Evolutionary conservation across 2,329 filamentous ascomycete species (phyloP), one percentile per base, ranked within the genome.

Genomic region (Botryotinia globosa): DNA sequence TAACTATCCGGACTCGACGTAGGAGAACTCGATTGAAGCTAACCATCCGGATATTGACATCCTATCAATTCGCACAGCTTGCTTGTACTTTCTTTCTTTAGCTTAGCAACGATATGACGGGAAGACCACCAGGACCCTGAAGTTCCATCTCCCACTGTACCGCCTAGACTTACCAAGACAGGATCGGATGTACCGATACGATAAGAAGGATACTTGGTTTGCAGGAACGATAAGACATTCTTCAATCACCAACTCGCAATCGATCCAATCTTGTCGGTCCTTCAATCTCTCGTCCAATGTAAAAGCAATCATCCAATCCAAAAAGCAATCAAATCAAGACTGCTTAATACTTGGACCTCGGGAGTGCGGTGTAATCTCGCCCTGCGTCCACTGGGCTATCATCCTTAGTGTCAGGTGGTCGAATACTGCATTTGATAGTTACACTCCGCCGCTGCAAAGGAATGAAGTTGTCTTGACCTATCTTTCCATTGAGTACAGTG

Each of bases 161-260:
- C 48, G 65, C 48, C 34, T 67, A 34, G 48, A 67, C n/a, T 56
- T 67, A 56, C 65, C 48, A 34, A 56, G 54, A 56, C n/a, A 20
- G 48, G 65, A 10, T 54, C 37, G 56, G 34, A n/a, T 67, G 65
- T 42, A 22, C 25, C 39, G 18, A 32, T 37, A 32, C 18, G 65
- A 68, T 66, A 58, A 68, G 65, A 58, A n/a, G 14, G 7, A 16
- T 22, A 42, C 45, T 68, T 4, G 65, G n/a, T 44, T 67, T 67
- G 45, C 45, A 67, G 51, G 45, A 67, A 20, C 51, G 54, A 58
- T 59, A 69, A 69, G 66, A 44, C 51, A 69, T 34, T 69, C 66
- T 59, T 37, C 25, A 10, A 45, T 12, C 42, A 44, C 32, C 42
- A 66, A 39, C 8, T 34, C 48, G 29, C 34, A 66, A 66, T 66